phyloP scores from a whole-genome alignment of 352 stramenopile genomes.

The Elongisporangium prolatum region DNA sequence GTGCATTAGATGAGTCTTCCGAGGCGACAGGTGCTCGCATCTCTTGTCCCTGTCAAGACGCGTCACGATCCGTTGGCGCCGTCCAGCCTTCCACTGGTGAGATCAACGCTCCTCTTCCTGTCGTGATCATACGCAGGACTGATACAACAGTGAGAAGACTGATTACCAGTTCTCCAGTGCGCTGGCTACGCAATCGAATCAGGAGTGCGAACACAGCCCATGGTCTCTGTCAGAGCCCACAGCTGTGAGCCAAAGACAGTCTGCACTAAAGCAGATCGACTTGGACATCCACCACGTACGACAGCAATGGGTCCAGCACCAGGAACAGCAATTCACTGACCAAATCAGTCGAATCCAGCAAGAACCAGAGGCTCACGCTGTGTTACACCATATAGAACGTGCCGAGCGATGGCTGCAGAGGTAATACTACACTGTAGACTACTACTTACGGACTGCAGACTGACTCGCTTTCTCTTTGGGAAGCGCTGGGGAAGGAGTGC shows the following conservation, averaged over 20 bases:
- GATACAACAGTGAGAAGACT: constrained; percentile 1
- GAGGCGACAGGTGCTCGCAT: constrained; percentile 5
- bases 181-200: constrained; percentile 1
- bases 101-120: not conserved
- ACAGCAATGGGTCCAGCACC: constrained; percentile 6
- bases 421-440: no score
- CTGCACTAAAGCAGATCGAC: not conserved
- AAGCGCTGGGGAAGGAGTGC: constrained; percentile 1
- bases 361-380: not conserved
- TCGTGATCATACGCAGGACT: not conserved
- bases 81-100: constrained; percentile 1
- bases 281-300: constrained; percentile 1
- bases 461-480: not conserved
- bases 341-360: not conserved
- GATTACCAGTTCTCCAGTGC: constrained; percentile 7
- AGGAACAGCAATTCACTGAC: constrained; percentile 3
- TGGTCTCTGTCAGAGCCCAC: not conserved
- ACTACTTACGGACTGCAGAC: no score
- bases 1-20: not conserved
- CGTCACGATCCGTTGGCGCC: not conserved
- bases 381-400: constrained; percentile 6
- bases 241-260: not conserved
- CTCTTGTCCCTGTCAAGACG: constrained; percentile 5
- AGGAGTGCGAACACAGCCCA: not conserved
- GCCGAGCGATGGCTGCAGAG: constrained; percentile 5